Conservation (phyloP, 1,139 yeast genomes). For the Candida pseudoviswanathii region DNA sequence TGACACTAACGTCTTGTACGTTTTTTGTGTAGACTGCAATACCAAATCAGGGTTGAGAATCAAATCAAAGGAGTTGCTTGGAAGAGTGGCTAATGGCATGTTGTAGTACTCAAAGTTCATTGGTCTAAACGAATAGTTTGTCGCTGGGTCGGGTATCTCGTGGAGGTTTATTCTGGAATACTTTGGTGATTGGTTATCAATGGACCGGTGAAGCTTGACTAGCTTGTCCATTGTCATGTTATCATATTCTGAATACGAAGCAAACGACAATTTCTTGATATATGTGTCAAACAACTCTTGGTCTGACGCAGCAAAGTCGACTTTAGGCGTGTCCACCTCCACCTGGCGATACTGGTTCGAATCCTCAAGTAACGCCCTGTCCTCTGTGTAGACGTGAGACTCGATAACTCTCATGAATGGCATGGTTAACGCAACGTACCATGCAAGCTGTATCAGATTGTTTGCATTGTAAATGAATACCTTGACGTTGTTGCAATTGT, state of each 20-base stretch:
- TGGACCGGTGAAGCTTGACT: slow-evolving; percentile 28
- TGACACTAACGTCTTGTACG: slow-evolving; percentile 27
- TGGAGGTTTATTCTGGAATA: slow-evolving; percentile 14
- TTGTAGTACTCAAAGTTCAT: slow-evolving; percentile 40
- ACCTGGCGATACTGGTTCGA: slow-evolving; percentile 17
- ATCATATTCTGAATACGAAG: slow-evolving; percentile 28
- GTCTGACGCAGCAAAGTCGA: slow-evolving; percentile 29
- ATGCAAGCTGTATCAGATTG: slow-evolving; percentile 39
- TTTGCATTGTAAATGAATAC: slow-evolving; percentile 37
- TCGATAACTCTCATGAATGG: slow-evolving; percentile 45
- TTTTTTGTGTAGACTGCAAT: slow-evolving; percentile 31
- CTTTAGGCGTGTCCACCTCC: slow-evolving; percentile 19
- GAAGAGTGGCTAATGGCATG: slow-evolving; percentile 30
- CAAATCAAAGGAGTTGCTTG: slow-evolving; percentile 34
- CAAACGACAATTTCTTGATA: slow-evolving; percentile 29
- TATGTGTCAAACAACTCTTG: slow-evolving; percentile 24
- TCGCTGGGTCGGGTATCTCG: slow-evolving; percentile 23
- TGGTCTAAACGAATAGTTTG: slow-evolving; percentile 30
- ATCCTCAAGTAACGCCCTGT: slow-evolving; percentile 21
- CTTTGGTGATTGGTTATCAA: slow-evolving; percentile 26
- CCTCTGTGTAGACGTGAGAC: slow-evolving; percentile 34
- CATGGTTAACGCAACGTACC: slow-evolving; percentile 39
- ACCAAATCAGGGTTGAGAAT: slow-evolving; percentile 41
- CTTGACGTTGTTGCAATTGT: slow-evolving; percentile 25
- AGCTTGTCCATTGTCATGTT: slow-evolving; percentile 30